These are phyloP conservation scores for Ogataea nakhonphanomensis DNA, from an alignment of 805 yeast species.

Conservation along the genomic window DNA sequence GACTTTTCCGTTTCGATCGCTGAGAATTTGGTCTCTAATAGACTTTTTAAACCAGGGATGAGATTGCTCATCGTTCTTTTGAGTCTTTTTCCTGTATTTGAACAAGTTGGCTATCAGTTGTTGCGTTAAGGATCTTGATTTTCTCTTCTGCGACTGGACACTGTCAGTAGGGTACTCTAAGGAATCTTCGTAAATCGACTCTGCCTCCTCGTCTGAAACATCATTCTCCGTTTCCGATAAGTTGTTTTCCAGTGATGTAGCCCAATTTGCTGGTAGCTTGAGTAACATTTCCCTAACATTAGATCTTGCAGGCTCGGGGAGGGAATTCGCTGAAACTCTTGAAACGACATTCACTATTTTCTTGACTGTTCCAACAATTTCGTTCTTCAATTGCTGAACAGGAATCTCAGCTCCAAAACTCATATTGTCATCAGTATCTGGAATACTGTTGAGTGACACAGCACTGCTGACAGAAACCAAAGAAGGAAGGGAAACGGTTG, in stretches of 20 bases:
- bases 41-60: conserved; percentile 28
- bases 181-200: conserved; percentile 20
- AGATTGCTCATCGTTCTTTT: conserved; percentile 3
- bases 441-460: conserved; percentile 15
- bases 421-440: conserved; percentile 8
- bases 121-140: conserved; percentile 24
- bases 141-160: conserved; percentile 3
- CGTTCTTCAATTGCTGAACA: conserved; percentile 61
- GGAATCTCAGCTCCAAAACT: conserved; percentile 20
- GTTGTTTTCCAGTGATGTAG: conserved; percentile 35
- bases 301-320: conserved; percentile 75
- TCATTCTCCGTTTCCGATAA: conserved; percentile 11
- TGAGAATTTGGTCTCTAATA: conserved; percentile 27
- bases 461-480: conserved; percentile 21
- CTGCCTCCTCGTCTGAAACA: conserved; percentile 22
- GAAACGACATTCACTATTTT: conserved; percentile 85
- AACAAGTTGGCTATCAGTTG: conserved; percentile 29
- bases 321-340: conserved; percentile 71
- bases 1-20: conserved; percentile 63
- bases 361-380: conserved; percentile 83
- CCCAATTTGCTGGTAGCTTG: conserved; percentile 72
- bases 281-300: conserved; percentile 78
- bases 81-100: conserved; percentile 19
- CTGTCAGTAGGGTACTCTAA: conserved; percentile 14
- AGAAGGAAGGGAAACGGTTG: conserved; percentile 14